These are phyloP conservation scores for Linum trigynum DNA, from an alignment of 345 rosid species.

Conservation along the genomic window DNA sequence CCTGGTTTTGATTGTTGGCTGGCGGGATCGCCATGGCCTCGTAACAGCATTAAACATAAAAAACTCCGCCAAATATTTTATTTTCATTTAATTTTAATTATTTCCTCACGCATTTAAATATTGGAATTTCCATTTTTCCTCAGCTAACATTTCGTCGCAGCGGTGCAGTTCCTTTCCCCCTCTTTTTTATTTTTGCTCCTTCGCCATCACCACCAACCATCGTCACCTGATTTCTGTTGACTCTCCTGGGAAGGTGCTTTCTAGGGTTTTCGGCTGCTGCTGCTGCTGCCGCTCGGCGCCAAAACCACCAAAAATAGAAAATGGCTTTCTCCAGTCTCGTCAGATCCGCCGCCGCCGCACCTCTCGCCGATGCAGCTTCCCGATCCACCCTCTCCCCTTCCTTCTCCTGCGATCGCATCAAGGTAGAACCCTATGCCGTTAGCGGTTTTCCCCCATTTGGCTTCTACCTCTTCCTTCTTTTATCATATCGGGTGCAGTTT, in stretches of 20 bases:
- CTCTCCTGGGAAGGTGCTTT: background rate
- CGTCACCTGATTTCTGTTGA: conserved; percentile 5
- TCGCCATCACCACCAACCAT: background rate
- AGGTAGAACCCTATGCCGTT: conserved; percentile 25
- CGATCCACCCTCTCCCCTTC: conserved; percentile 31
- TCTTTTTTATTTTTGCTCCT: background rate
- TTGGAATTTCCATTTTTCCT: background rate
- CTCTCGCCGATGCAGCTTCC: conserved; percentile 26
- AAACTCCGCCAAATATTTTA: conserved; percentile 22
- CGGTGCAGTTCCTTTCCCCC: background rate
- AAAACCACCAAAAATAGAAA: background rate
- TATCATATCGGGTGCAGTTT: too few species aligned
- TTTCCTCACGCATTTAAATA: too few species aligned
- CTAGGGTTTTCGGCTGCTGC: conserved; percentile 14
- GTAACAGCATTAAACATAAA: conserved; percentile 8
- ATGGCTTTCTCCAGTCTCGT: conserved; percentile 66
- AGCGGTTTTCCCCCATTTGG: too few species aligned
- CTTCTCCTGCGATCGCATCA: conserved; percentile 29
- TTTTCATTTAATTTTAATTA: background rate
- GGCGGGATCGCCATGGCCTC: background rate
- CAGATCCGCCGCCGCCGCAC: conserved; percentile 50
- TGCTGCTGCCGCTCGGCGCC: background rate
- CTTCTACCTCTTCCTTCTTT: too few species aligned
- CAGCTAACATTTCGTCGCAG: background rate
- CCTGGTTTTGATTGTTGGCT: background rate